Evolutionary conservation across 2,329 filamentous ascomycete genomes (phyloP).

Genomic region (Didymella glomerata): DNA sequence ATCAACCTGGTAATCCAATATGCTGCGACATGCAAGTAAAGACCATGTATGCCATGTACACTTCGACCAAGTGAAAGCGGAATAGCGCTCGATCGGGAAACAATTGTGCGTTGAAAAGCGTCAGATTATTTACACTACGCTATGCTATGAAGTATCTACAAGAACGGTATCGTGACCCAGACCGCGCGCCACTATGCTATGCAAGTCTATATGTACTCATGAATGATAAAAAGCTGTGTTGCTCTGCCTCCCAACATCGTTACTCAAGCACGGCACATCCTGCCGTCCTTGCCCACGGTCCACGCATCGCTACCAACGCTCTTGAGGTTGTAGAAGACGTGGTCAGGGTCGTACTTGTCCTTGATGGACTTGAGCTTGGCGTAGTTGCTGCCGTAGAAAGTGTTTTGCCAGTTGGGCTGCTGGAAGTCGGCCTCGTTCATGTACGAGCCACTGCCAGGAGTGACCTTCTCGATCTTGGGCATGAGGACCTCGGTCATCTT

Average conservation of each 20-base stretch:
- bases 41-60: too few relatives aligned
- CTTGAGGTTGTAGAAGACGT: conserved; percentile 33
- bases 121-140: conserved; percentile 17
- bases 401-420: conserved; percentile 34
- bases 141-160: conserved; percentile 17
- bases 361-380: conserved; percentile 37
- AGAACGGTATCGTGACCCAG: not conserved
- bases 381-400: conserved; percentile 66
- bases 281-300: conserved; percentile 24
- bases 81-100: too few relatives aligned
- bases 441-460: conserved; percentile 38
- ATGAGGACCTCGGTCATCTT: conserved; percentile 36
- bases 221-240: not conserved
- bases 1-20: too few relatives aligned
- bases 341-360: conserved; percentile 30
- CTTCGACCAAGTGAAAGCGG: too few relatives aligned
- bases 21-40: too few relatives aligned
- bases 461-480: conserved; percentile 34
- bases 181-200: not conserved
- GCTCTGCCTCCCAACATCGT: not conserved
- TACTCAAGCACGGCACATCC: conserved; percentile 22
- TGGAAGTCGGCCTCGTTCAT: conserved; percentile 43
- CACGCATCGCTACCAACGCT: conserved; percentile 33
- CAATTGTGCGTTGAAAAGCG: not conserved
- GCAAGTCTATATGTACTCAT: conserved; percentile 7